phyloP scores from a whole-genome alignment of 2,329 filamentous ascomycete genomes.

The Aspergillus sergii region DNA sequence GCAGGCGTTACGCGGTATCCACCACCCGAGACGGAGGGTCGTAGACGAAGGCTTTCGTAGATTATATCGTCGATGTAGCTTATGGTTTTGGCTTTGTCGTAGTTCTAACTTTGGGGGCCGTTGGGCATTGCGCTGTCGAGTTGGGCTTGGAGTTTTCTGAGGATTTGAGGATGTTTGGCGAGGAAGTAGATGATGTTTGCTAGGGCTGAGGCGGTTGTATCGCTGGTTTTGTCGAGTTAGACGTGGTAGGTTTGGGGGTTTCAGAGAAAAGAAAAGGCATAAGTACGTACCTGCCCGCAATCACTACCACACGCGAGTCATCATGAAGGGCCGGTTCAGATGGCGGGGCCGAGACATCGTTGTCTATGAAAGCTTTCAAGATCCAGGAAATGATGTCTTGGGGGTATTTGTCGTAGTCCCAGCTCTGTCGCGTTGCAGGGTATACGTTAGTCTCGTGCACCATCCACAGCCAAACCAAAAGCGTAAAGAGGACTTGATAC shows the following conservation, averaged over 20 bases:
- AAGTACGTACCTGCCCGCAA: conserved; percentile 17
- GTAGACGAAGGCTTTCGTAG: conserved; percentile 62
- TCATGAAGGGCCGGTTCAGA: conserved; percentile 15
- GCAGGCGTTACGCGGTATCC: conserved; percentile 38
- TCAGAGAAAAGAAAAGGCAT: too few species aligned
- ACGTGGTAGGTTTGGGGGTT: background rate
- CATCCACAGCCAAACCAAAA: background rate
- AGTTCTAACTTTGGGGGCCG: conserved; percentile 53
- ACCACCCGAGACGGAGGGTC: conserved; percentile 35
- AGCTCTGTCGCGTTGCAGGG: background rate
- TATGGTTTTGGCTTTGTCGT: conserved; percentile 79
- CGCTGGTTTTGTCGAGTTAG: conserved; percentile 24
- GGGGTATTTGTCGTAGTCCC: conserved; percentile 12
- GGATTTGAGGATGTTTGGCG: conserved; percentile 31
- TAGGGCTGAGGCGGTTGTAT: conserved; percentile 38
- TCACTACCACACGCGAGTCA: conserved; percentile 18
- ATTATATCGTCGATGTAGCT: conserved; percentile 70
- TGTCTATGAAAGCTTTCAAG: conserved; percentile 17
- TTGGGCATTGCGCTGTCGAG: conserved; percentile 34
- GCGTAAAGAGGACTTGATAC: background rate
- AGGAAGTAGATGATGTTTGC: conserved; percentile 36
- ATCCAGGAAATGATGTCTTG: conserved; percentile 23
- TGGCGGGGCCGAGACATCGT: conserved; percentile 17
- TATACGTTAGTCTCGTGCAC: background rate
- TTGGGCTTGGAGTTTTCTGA: conserved; percentile 32